phyloP scores from a whole-genome alignment of 768 basidiomycete species.

The Russula brevipes region DNA sequence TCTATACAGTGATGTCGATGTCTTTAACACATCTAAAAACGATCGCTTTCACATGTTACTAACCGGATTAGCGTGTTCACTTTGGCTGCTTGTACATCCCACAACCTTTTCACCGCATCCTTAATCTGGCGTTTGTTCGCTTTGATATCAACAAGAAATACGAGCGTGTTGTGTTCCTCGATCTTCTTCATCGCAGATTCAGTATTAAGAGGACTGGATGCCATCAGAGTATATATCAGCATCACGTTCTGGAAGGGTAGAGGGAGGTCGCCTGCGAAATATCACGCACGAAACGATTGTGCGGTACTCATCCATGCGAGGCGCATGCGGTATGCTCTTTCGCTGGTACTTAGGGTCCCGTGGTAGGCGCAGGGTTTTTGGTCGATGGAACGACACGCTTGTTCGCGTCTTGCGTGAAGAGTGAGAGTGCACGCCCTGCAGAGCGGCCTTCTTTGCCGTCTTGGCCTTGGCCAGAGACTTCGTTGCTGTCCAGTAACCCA shows the following conservation, averaged over 20 bases:
- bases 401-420: slow-evolving; percentile 74
- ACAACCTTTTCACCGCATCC: slow-evolving; percentile 98
- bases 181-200: slow-evolving; percentile 99
- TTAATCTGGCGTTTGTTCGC: slow-evolving; percentile 99
- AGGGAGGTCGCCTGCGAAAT: not conserved
- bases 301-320: slow-evolving; percentile 95
- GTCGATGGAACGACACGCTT: slow-evolving; percentile 91
- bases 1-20: slow-evolving; percentile 36
- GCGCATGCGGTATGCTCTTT: slow-evolving; percentile 86
- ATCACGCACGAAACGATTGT: slow-evolving; percentile 82
- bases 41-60: not conserved
- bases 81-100: slow-evolving; percentile 93
- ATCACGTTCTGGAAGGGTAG: not conserved
- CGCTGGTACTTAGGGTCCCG: slow-evolving; percentile 93
- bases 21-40: too few species aligned
- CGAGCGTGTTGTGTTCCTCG: slow-evolving; percentile 98
- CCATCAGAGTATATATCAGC: slow-evolving; percentile 36
- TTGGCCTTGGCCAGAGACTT: slow-evolving; percentile 65
- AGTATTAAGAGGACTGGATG: slow-evolving; percentile 75
- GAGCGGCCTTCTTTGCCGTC: slow-evolving; percentile 92
- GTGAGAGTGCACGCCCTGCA: slow-evolving; percentile 79
- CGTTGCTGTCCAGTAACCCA: not conserved
- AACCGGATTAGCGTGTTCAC: slow-evolving; percentile 86
- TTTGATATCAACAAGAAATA: slow-evolving; percentile 93
- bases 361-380: slow-evolving; percentile 72